Evolutionary conservation across 768 basidiomycete genomes (phyloP).

Genomic region (Lactifluus subvellereus): DNA sequence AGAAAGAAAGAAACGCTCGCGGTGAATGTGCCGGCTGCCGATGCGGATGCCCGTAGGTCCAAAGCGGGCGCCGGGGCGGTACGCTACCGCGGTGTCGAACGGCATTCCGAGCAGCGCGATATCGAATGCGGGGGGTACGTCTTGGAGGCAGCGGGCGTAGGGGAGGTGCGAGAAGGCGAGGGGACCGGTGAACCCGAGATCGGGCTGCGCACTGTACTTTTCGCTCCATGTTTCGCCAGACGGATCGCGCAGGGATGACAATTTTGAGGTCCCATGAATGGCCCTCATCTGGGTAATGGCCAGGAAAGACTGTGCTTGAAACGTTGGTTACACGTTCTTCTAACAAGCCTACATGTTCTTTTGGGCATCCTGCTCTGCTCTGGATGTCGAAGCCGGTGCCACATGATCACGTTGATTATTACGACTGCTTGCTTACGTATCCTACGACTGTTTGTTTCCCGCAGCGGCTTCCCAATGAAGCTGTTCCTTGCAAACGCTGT

Average conservation of each 20-base stretch:
- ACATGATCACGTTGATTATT: too few relatives aligned
- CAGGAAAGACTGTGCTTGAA: constrained; percentile 80
- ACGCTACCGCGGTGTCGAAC: constrained; percentile 59
- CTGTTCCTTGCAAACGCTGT: neutral
- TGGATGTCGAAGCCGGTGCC: constrained; percentile 10
- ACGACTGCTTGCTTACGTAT: too few relatives aligned
- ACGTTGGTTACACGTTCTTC: constrained; percentile 73
- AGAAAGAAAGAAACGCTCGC: constrained; percentile 52
- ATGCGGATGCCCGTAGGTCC: constrained; percentile 82
- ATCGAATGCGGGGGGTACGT: constrained; percentile 50
- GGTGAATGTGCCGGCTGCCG: constrained; percentile 62
- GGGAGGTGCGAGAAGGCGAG: constrained; percentile 79
- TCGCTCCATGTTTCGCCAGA: constrained; percentile 56
- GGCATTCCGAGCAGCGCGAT: constrained; percentile 79
- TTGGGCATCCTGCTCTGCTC: constrained; percentile 31
- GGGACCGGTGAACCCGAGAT: constrained; percentile 75
- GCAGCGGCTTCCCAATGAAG: too few relatives aligned
- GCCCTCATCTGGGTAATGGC: constrained; percentile 49
- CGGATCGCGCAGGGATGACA: too few relatives aligned
- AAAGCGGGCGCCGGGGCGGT: constrained; percentile 69
- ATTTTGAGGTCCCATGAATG: constrained; percentile 72
- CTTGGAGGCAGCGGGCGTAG: constrained; percentile 64
- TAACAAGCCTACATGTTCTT: constrained; percentile 58
- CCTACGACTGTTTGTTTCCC: too few relatives aligned
- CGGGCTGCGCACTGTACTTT: constrained; percentile 71